Evolutionary conservation across 495 filamentous ascomycete genomes (phyloP), one percentile per base, ranked within the genome.

Genomic region (Cercophora sp.): DNA sequence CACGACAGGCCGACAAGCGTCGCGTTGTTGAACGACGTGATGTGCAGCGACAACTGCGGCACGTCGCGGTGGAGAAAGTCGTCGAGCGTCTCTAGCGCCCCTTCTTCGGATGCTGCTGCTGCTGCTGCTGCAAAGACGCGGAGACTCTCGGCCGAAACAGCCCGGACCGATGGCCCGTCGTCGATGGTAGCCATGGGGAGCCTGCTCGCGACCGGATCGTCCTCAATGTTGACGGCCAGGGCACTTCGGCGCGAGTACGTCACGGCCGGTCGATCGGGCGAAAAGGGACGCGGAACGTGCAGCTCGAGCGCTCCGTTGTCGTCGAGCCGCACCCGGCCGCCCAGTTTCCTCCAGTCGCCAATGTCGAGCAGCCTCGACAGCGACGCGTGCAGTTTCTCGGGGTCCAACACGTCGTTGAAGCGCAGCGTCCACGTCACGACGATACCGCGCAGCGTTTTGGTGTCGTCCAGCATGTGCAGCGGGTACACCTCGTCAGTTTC

Each of bases 381-480:
- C 1, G 72, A 56, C 8, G n/a, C 8, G 5, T 65, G 66, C n/a
- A 78, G 62, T 22, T 69, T 70, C 16, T 66, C 58, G 8, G 65
- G 52, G 51, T 78, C 74, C 0, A 79, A 60, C n/a, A 76, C 69
- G 44, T 76, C 69, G 54, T 79, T 67, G 43, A 79, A 77, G 0
- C 64, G 64, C 39, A 74, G 51, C 23, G 59, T 70, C 49, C 59
- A 66, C 32, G 60, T 52, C 32, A 70, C 50, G 34, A 72, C 54
- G 39, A 67, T 52, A 11, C 36, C 53, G 8, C 65, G 59, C 10
- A 55, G 52, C 15, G 54, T 42, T 1, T 45, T n/a, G 1, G 60
- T 63, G 35, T 71, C 67, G 54, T 72, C 71, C 13, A 65, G 49
- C 1, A 56, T 48, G 48, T 69, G 59, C 9, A 65, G 35, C 3